Conservation (phyloP, 108 stramenopile genomes). For the Conticribra guillardii region DNA sequence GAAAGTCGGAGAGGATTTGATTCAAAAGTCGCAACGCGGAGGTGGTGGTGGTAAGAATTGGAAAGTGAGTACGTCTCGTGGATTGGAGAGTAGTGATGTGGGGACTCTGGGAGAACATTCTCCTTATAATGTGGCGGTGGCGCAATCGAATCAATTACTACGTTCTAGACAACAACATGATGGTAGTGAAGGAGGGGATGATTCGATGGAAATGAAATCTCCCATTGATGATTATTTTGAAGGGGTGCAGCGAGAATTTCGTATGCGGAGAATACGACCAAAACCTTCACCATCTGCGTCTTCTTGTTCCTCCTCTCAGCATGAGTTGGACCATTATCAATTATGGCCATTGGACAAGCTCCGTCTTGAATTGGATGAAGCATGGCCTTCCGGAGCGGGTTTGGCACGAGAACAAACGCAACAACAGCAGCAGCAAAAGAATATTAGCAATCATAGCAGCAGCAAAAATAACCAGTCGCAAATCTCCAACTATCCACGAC, state of each 20-base stretch:
- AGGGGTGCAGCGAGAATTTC: conserved; percentile 69
- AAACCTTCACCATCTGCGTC: too few species aligned
- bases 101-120: conserved; percentile 75
- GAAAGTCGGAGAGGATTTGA: conserved; percentile 57
- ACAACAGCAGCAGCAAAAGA: conserved; percentile 40
- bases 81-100: conserved; percentile 83
- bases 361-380: conserved; percentile 80
- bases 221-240: conserved; percentile 68
- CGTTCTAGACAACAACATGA: neutral
- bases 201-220: conserved; percentile 1
- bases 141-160: conserved; percentile 15
- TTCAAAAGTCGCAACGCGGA: conserved; percentile 51
- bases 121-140: conserved; percentile 83
- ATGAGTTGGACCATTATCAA: conserved; percentile 27
- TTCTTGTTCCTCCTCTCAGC: too few species aligned
- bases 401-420: conserved; percentile 56
- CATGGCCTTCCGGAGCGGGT: conserved; percentile 76
- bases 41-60: conserved; percentile 54
- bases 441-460: conserved; percentile 33
- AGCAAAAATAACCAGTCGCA: too few species aligned
- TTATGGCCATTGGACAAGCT: conserved; percentile 86
- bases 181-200: neutral
- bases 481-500: conserved; percentile 40
- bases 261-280: conserved; percentile 51
- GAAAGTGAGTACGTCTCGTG: conserved; percentile 71